phyloP scores from a whole-genome alignment of 352 stramenopile species.

The Elongisporangium prolatum region DNA sequence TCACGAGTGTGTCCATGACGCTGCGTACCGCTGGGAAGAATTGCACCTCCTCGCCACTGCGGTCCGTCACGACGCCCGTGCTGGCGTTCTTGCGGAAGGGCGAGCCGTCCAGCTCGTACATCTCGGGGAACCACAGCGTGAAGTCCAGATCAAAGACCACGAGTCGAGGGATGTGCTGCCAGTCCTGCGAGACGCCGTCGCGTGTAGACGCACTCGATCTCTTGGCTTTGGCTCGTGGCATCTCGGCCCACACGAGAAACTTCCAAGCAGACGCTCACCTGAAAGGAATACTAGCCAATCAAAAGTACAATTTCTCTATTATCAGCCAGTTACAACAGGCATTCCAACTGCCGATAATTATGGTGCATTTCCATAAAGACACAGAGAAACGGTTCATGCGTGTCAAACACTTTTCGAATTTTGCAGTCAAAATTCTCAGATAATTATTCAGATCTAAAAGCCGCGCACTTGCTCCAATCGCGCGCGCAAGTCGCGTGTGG shows the following conservation, averaged over 20 bases:
- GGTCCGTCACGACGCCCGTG: conserved; percentile 61
- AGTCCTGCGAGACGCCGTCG: conserved; percentile 16
- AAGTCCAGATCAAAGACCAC: conserved; percentile 79
- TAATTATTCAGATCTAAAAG: neutral
- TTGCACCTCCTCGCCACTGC: conserved; percentile 68
- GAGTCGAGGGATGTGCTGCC: conserved; percentile 51
- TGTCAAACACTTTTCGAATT: neutral
- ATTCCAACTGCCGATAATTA: neutral
- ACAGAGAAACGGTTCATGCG: neutral
- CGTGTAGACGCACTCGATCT: neutral
- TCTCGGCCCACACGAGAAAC: neutral
- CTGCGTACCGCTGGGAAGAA: conserved; percentile 69
- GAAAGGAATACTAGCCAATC: neutral
- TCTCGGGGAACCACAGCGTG: conserved; percentile 78
- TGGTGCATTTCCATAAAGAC: neutral
- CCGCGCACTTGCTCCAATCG: neutral
- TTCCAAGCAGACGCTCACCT: neutral
- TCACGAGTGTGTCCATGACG: conserved; percentile 69
- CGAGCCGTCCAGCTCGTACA: conserved; percentile 81
- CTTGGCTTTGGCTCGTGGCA: conserved; percentile 3
- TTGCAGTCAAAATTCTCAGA: neutral
- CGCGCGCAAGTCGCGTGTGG: neutral
- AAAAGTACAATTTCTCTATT: neutral
- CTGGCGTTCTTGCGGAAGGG: conserved; percentile 66
- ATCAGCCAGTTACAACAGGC: neutral